These are phyloP conservation scores for Hypomontagnella monticulosa DNA, from an alignment of 495 filamentous ascomycete genomes.

Conservation along the genomic window DNA sequence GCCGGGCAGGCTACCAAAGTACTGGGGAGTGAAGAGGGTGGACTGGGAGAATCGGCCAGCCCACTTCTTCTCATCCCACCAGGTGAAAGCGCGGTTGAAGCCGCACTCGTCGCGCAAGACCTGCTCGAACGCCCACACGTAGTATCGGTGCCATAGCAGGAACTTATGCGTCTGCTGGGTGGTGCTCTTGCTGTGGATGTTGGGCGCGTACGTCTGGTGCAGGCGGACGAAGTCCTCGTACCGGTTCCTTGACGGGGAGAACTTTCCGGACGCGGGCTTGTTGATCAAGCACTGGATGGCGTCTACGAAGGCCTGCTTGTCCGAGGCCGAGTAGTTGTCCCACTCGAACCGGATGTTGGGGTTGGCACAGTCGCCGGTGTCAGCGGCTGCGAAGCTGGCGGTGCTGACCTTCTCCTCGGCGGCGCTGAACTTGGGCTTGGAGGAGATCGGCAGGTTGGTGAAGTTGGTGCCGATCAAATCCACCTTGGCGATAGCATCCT, in stretches of 20 bases:
- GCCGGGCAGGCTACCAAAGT: slow-evolving; percentile 44
- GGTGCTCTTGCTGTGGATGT: slow-evolving; percentile 66
- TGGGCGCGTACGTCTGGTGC: slow-evolving; percentile 69
- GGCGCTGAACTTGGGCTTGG: not conserved
- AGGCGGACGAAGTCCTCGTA: slow-evolving; percentile 74
- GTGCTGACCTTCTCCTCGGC: slow-evolving; percentile 20
- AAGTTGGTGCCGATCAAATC: slow-evolving; percentile 45
- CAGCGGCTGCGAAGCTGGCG: slow-evolving; percentile 5
- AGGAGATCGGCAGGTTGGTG: slow-evolving; percentile 40
- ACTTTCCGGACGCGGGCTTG: slow-evolving; percentile 53
- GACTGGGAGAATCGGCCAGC: slow-evolving; percentile 46
- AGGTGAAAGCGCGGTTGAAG: slow-evolving; percentile 59
- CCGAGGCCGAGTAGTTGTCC: slow-evolving; percentile 45
- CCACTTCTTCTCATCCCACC: slow-evolving; percentile 58
- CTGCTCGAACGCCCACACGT: slow-evolving; percentile 67
- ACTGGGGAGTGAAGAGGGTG: slow-evolving; percentile 47
- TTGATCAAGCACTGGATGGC: slow-evolving; percentile 65
- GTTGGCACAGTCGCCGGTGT: slow-evolving; percentile 39
- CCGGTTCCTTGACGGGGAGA: slow-evolving; percentile 62
- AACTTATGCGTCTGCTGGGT: slow-evolving; percentile 62
- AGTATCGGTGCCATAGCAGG: slow-evolving; percentile 75
- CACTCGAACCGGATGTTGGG: slow-evolving; percentile 48
- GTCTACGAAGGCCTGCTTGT: slow-evolving; percentile 59
- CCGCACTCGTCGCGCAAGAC: slow-evolving; percentile 71
- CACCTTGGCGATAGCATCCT: slow-evolving; percentile 28